Base-by-base conservation (phyloP, 805 yeast genomes). In the Suhomyces kilbournensis region DNA sequence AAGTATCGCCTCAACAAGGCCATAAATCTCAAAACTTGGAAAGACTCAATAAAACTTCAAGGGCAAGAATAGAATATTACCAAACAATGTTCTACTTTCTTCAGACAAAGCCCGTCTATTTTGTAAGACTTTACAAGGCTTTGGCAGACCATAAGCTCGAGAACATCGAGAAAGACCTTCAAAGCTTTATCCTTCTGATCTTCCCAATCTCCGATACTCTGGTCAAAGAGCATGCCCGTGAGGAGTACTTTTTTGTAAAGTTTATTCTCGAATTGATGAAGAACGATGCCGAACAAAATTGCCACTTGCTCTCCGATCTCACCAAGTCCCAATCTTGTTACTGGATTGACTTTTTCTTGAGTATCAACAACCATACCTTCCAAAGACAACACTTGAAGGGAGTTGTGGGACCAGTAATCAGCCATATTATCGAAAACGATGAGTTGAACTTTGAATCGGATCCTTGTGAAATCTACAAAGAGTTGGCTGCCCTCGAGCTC, bases 31-130 rank as follows among this genome's bases (percentile, higher is more conserved):
- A 63, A 54, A 58, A 55, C 38, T 55, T 71, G 46, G 75, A 70
- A 15, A 60, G 59, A 28, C 68, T 68, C 58, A 72, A 68, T 55
- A 75, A 74, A 51, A 67, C 78, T 3, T 66, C 80, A 9, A 72
- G 77, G 53, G 76, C 75, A 22, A 75, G 89, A 53, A 73, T 84
- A 48, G 91, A 85, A 54, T 67, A 82, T 1, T 88, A 87, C 67
- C 97, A 86, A 60, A 86, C 88, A 20, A 63, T 93, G 48, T 85
- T 94, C 59, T 94, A 86, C 62, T 70, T 93, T 23, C 67, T 94
- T 44, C 98, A 94, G 65, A 88, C 96, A 0, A 90, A 89, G 60
- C 88, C 96, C 0, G 65, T 68, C 0, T 93, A 93, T 61, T 77
- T 92, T 63, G 75, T 84, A 1, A 70, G 82, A 12, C 66, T 90